Conservation (phyloP, 108 stramenopile genomes). For the Skeletonema menzelii region DNA sequence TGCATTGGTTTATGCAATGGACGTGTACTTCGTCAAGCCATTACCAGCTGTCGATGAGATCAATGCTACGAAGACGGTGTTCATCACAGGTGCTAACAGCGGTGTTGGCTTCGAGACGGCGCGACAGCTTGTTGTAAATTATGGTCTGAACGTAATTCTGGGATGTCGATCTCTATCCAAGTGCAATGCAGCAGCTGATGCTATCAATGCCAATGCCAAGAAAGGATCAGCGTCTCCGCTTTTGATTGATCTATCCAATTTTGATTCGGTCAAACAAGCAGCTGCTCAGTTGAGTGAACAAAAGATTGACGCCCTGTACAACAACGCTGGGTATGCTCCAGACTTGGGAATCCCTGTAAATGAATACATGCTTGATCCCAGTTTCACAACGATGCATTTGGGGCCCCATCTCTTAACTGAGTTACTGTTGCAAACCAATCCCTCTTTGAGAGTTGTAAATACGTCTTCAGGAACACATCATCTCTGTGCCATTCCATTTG, state of each 20-base stretch:
- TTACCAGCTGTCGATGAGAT: conserved; percentile 7
- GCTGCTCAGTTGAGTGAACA: conserved; percentile 7
- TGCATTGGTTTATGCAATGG: conserved; percentile 14
- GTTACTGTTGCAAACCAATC: conserved; percentile 22
- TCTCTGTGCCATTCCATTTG: conserved; percentile 31
- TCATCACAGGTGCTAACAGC: conserved; percentile 84
- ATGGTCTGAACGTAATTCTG: conserved; percentile 34
- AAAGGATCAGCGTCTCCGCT: conserved; percentile 18
- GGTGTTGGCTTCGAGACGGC: conserved; percentile 78
- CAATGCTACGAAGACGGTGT: conserved; percentile 35
- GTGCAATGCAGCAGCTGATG: conserved; percentile 20
- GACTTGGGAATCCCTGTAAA: conserved; percentile 14
- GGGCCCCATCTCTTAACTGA: conserved; percentile 35
- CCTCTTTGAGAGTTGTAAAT: conserved; percentile 33
- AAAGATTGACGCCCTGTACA: conserved; percentile 19
- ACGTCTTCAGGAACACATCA: conserved; percentile 40
- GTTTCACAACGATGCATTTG: conserved; percentile 44
- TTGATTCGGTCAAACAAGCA: conserved; percentile 36
- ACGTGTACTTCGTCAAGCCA: conserved; percentile 20
- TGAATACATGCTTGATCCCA: conserved; percentile 24
- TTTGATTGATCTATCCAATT: conserved; percentile 27
- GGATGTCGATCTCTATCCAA: conserved; percentile 35
- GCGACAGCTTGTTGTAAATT: conserved; percentile 35
- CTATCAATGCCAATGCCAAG: conserved; percentile 8
- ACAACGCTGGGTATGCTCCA: conserved; percentile 42